These are phyloP conservation scores for Fremontodendron californicum DNA, from an alignment of 345 rosid species.

Conservation along the genomic window DNA sequence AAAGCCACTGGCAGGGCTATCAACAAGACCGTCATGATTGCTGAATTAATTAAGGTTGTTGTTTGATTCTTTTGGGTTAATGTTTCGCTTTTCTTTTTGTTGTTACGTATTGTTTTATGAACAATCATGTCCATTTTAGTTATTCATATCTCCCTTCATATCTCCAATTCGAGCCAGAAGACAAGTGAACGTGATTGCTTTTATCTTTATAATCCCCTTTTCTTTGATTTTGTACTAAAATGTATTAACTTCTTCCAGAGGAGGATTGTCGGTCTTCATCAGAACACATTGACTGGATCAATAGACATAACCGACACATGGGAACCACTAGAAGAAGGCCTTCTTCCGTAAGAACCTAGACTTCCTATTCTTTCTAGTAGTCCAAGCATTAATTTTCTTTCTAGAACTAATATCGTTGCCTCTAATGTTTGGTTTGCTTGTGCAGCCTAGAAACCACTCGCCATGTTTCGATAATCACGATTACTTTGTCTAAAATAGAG, in stretches of 20 bases:
- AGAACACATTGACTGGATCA: conserved; percentile 41
- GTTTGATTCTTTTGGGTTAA: background rate
- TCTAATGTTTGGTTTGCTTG: conserved; percentile 5
- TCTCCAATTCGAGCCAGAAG: background rate
- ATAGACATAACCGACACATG: conserved; percentile 53
- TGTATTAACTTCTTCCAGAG: conserved; percentile 24
- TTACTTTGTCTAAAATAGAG: conserved; percentile 50
- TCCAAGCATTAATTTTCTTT: background rate
- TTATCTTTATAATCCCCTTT: background rate
- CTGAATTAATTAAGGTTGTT: conserved; percentile 6
- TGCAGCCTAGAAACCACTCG: conserved; percentile 60
- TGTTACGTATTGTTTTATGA: background rate
- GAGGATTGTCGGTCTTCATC: conserved; percentile 49
- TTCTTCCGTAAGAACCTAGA: conserved; percentile 44
- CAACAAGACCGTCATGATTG: conserved; percentile 13
- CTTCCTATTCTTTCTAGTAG: background rate
- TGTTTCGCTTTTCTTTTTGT: background rate
- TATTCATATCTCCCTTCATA: background rate
- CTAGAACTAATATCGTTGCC: background rate
- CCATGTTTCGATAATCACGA: conserved; percentile 57
- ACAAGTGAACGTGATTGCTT: background rate
- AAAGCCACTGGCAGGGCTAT: conserved; percentile 11
- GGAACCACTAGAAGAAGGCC: conserved; percentile 63
- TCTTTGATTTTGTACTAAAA: background rate
- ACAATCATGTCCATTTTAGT: background rate